Base-by-base conservation (phyloP, 176 grass and related monocot species). In the Oryza glumipatula region DNA sequence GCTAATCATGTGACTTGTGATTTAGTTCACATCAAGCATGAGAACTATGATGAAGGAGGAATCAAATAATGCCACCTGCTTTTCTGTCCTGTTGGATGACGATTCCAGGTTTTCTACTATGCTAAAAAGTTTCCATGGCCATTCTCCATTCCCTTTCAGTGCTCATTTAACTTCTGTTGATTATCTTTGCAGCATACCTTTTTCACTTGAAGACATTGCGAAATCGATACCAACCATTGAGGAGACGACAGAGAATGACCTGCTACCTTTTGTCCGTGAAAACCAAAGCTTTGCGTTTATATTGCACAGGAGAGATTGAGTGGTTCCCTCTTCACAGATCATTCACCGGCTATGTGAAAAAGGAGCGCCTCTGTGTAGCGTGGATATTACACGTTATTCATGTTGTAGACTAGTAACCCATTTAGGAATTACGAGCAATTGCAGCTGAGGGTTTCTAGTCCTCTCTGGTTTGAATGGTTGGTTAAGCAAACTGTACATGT, bases 201-300 rank as follows among this genome's bases (percentile, higher is more conserved):
- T 94, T 56, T 91, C 90, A 1, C 85, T 92, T 11, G 92, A 97
- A 67, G 92, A 94, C 73, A 90, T 97, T 22, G 78, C 90, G 1
- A 93, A 77, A 86, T 91, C 92, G 33, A 91, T 97, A 84, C 87
- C 81, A 24, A 86, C 68, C 48, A 89, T 94, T 17, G 86, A 97
- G 46, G 90, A 97, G 39, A 85, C 86, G 64, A 61, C 76, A 86
- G 88, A 89, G 70, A 49, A 84, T 28, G 95, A 97, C 43, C 85
- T 94, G 6, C 82, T 88, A 6, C 76, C 86, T 63, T 90, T 90
- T 67, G 85, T 94, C 68, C 90, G 47, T 33, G 87, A 91, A 39
- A 90, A 97, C 71, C 86, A 86, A 54, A 86, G 84, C 71, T 94
- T 94, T 76, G 87, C 90, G 9, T 94, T 97, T 94, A 73, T 97